Evolutionary conservation across 2,329 filamentous ascomycete genomes (phyloP), one percentile per base, ranked within the genome.

Genomic region (Alternaria gaisen): DNA sequence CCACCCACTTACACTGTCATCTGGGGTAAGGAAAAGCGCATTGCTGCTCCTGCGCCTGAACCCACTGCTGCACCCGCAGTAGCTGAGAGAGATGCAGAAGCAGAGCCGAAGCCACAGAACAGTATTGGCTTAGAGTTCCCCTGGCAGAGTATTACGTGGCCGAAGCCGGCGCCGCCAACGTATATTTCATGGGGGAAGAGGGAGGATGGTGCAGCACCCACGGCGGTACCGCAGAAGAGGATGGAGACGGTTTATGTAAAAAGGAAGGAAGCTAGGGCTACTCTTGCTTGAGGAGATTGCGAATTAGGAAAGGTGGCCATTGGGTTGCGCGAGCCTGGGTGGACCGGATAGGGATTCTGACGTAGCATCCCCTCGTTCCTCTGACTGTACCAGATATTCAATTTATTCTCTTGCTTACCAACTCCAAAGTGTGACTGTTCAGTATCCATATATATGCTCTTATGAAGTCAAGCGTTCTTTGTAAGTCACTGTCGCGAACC

Each of bases 171-270:
- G n/a, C 53, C 58, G 2, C 61, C 61, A 7, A 53, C 53, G 11
- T 46, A 54, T 24, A 52, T 69, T 20, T 61, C 57, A 16, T 69
- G 68, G 68, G 65, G 60, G 6, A 65, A 65, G 52, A 55, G 67
- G 4, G 56, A 61, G 22, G 51, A 51, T 12, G 60, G 3, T 56
- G 42, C 50, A 20, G 46, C 51, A 14, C 53, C 50, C n/a, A 61
- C 44, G 18, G 24, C 20, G 10, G 46, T 24, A 18, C 46, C 46
- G 14, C 5, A 14, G 20, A 11, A 36, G 46, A 11, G 11, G 22
- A 47, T 34, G 18, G 32, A 50, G 42, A 47, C 48, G 22, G 28
- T 60, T 60, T 24, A 56, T 52, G 34, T 52, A 7, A 41, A 38
- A 24, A 12, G 20, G 46, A 50, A 20, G 46, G 46, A 18, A 20